Percentiles rank a stretch among this genome's conserved stretches.
Conservation (phyloP, 768 basidiomycete species). For the Collybia nuda region DNA sequence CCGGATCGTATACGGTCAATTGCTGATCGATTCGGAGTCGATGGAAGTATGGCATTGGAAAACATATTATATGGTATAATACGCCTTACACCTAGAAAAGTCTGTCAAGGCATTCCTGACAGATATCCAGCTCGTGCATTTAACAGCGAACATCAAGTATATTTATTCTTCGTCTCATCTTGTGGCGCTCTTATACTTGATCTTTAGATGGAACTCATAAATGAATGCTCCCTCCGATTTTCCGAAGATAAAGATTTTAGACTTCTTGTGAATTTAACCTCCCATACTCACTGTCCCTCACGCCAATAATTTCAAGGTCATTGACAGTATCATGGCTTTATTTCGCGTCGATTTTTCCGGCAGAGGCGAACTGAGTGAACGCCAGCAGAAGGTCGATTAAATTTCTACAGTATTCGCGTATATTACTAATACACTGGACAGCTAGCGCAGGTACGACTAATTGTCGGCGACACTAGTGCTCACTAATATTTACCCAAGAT, state of each 20-base stretch:
- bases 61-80: conserved; percentile 88
- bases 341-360: conserved; percentile 95
- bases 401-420: background rate
- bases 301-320: conserved; percentile 53
- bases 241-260: conserved; percentile 87
- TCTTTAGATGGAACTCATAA: conserved; percentile 84
- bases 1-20: conserved; percentile 91
- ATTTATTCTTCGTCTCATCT: background rate
- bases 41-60: conserved; percentile 81
- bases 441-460: conserved; percentile 71
- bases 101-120: background rate
- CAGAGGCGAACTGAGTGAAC: conserved; percentile 89
- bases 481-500: conserved; percentile 44
- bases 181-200: conserved; percentile 2
- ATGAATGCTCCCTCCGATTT: conserved; percentile 84
- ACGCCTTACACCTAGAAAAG: background rate
- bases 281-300: conserved; percentile 2
- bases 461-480: background rate
- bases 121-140: conserved; percentile 72
- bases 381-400: conserved; percentile 82
- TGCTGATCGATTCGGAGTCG: conserved; percentile 93
- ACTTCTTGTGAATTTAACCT: conserved; percentile 48
- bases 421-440: conserved; percentile 28
- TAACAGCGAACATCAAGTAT: conserved; percentile 89
- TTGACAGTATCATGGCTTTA: conserved; percentile 96